phyloP scores from a whole-genome alignment of 768 basidiomycete genomes.

The Lactifluus hygrophoroides region DNA sequence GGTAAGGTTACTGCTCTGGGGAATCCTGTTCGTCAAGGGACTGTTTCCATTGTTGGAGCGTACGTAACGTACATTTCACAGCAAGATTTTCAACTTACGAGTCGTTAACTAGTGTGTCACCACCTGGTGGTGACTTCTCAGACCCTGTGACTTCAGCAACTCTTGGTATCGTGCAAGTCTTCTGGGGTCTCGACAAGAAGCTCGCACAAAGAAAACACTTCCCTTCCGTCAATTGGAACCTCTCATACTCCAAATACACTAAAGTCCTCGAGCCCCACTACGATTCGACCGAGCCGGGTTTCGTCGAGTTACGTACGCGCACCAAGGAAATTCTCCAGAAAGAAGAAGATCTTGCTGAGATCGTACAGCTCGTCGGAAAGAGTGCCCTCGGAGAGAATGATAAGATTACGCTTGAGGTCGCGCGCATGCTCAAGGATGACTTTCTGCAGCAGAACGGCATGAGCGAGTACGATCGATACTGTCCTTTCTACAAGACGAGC shows the following conservation, averaged over 20 bases:
- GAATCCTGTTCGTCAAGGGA: slow-evolving; percentile 78
- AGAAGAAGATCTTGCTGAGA: slow-evolving; percentile 97
- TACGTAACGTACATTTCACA: slow-evolving; percentile 37
- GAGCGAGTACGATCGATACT: slow-evolving; percentile 94
- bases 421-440: slow-evolving; percentile 94
- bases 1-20: slow-evolving; percentile 93
- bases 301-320: slow-evolving; percentile 83
- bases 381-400: slow-evolving; percentile 94
- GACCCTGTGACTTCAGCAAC: slow-evolving; percentile 98
- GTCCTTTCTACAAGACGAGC: slow-evolving; percentile 98
- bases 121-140: slow-evolving; percentile 98
- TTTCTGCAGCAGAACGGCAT: slow-evolving; percentile 98
- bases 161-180: slow-evolving; percentile 97
- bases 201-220: slow-evolving; percentile 98
- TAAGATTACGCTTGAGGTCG: slow-evolving; percentile 97
- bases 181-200: slow-evolving; percentile 99
- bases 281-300: slow-evolving; percentile 86
- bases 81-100: neutral
- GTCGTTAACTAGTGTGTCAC: slow-evolving; percentile 64
- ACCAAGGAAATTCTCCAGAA: slow-evolving; percentile 98
- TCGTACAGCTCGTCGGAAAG: slow-evolving; percentile 99
- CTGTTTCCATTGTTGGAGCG: slow-evolving; percentile 99
- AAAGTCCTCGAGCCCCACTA: slow-evolving; percentile 91
- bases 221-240: slow-evolving; percentile 99
- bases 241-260: slow-evolving; percentile 99